Conservation (phyloP, 2,329 filamentous ascomycete genomes). For the Lecanoromycetidae sp. region DNA sequence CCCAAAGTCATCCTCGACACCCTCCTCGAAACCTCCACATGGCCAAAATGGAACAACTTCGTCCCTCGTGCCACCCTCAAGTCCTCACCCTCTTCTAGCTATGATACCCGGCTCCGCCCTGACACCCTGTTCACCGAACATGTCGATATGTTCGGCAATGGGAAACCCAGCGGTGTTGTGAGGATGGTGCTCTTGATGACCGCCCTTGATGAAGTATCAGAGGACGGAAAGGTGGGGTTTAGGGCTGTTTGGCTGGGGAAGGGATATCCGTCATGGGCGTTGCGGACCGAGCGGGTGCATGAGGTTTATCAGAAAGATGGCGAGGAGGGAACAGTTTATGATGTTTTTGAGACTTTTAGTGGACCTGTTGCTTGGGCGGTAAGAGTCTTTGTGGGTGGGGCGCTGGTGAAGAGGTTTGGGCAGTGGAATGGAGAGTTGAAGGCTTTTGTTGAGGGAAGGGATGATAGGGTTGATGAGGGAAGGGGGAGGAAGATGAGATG, state of each 20-base stretch:
- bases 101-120: neutral
- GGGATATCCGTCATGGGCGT: conserved; percentile 12
- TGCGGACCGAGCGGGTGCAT: conserved; percentile 15
- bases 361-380: conserved; percentile 9
- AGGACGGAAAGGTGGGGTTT: neutral
- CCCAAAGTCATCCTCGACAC: conserved; percentile 5
- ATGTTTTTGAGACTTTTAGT: conserved; percentile 15
- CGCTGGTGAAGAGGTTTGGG: conserved; percentile 12
- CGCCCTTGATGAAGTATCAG: neutral
- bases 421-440: conserved; percentile 16
- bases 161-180: conserved; percentile 3
- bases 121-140: conserved; percentile 12
- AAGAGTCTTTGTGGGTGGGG: conserved; percentile 8
- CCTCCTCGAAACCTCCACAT: conserved; percentile 9
- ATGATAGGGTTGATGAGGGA: too few relatives aligned
- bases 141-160: conserved; percentile 12
- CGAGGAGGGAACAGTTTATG: neutral
- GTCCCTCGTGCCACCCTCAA: conserved; percentile 7
- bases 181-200: conserved; percentile 13
- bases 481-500: neutral
- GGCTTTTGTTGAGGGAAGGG: conserved; percentile 1
- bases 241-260: conserved; percentile 14
- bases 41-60: conserved; percentile 15
- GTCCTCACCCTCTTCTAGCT: neutral
- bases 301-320: neutral